Evolutionary conservation across 129 eudicot genomes (phyloP).

Genomic region (Saussurea involucrata): DNA sequence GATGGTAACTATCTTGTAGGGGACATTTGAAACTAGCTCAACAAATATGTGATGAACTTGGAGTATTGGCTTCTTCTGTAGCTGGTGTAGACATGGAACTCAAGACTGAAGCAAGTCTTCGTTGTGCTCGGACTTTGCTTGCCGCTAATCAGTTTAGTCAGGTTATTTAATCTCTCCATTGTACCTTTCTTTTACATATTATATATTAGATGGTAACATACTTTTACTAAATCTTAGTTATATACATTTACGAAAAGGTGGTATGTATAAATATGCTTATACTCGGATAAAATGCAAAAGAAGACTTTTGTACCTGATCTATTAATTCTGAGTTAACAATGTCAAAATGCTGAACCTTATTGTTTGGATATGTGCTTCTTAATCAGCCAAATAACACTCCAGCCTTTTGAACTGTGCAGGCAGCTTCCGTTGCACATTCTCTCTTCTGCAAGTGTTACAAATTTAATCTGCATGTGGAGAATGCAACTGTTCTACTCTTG

Average conservation of each 20-base stretch:
- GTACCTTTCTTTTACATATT: not conserved
- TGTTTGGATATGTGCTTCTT: not conserved
- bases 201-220: no score
- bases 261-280: not conserved
- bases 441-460: constrained; percentile 89
- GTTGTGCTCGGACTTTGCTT: constrained; percentile 91
- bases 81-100: constrained; percentile 95
- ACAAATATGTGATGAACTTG: constrained; percentile 85
- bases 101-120: constrained; percentile 86
- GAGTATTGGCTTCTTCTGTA: constrained; percentile 82
- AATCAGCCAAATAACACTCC: constrained; percentile 1
- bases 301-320: not conserved
- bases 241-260: no score
- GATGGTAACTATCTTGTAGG: constrained; percentile 32
- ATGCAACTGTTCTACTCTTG: constrained; percentile 83
- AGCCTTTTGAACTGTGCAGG: constrained; percentile 46
- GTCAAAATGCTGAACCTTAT: not conserved
- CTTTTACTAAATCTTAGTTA: no score
- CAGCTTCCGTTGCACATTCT: constrained; percentile 84
- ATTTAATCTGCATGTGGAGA: constrained; percentile 75
- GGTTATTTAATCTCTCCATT: constrained; percentile 30
- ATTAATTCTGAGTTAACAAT: not conserved
- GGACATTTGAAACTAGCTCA: constrained; percentile 90
- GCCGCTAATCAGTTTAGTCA: constrained; percentile 87
- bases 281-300: not conserved